Base-by-base conservation (phyloP, 2,329 filamentous ascomycete genomes). In the Verticillium zaregamsianum region DNA sequence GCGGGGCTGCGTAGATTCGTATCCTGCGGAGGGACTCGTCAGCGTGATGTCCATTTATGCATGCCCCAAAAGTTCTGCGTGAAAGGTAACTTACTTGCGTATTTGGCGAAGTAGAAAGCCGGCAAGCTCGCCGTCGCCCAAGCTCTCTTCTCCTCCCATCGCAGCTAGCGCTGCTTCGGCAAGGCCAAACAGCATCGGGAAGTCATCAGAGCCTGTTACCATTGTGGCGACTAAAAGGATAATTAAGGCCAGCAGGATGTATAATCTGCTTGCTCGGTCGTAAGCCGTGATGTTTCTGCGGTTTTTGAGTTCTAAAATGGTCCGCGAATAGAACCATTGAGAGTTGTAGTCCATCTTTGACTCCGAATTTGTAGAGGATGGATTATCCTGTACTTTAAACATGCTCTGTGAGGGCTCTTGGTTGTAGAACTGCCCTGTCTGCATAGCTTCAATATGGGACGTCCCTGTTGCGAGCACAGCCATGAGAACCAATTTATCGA, bases 141-240 rank as follows among this genome's bases (percentile, higher is more conserved):
- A 57, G 0, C 64, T 66, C 0, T 65, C 37, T 2, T 64, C 65
- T 0, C 70, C 71, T 0, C 71, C 71, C 2, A 73, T 67, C 0
- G 66, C 70, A 8, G 67, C 54, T 5, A 73, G 28, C 0, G 69
- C 70, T 1, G 69, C 69, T 25, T 72, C 68, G 0, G 72, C 57
- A 67, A 73, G 71, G 0, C 67, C 61, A 2, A 70, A 63, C 0
- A 73, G 58, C 0, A 66, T 64, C 0, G 71, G 69, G 28, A 72
- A 73, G 28, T 73, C 71, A 0, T 67, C 67, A 0, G 63, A 64
- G 0, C 71, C 71, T 0, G 67, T 71, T 0, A 73, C 68, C 45
- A 73, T 67, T 0, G 65, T 66, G 0, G 66, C 66, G 0, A 68
- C 66, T 3, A 73, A 64, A 0, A 73, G 58, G 0, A 72, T 20